phyloP scores from a whole-genome alignment of 345 rosid genomes.

The Geranium brycei region DNA sequence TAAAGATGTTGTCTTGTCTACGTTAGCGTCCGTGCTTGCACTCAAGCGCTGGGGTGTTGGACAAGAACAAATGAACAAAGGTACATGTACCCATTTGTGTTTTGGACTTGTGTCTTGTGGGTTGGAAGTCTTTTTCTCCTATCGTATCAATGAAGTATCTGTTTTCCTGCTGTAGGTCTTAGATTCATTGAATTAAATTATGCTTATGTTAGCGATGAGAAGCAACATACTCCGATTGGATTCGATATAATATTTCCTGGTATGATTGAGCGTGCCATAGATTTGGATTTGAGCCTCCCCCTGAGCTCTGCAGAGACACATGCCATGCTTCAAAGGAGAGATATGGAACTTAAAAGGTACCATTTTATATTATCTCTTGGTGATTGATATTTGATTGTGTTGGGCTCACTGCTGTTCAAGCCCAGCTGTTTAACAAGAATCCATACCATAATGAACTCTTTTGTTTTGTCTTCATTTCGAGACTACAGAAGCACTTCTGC shows the following conservation, averaged over 20 bases:
- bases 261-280: constrained; percentile 62
- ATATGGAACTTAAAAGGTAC: constrained; percentile 49
- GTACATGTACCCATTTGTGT: constrained; percentile 12
- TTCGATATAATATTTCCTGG: constrained; percentile 73
- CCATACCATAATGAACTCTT: not conserved
- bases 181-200: constrained; percentile 50
- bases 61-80: constrained; percentile 50
- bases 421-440: not conserved
- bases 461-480: not conserved
- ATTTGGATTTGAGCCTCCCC: constrained; percentile 49
- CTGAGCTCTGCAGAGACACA: constrained; percentile 31
- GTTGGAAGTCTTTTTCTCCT: not conserved
- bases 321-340: constrained; percentile 37
- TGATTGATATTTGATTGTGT: not conserved
- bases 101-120: not conserved
- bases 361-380: not conserved
- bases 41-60: constrained; percentile 66
- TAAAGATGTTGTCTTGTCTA: constrained; percentile 58
- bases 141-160: not conserved
- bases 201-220: constrained; percentile 42
- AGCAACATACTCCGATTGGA: constrained; percentile 46
- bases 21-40: constrained; percentile 71
- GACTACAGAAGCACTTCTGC: constrained; percentile 18
- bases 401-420: no score
- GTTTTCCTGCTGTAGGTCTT: constrained; percentile 38